Evolutionary conservation across 1,284 basidiomycete species (phyloP).

Genomic region (Marasmius tenuissimus): DNA sequence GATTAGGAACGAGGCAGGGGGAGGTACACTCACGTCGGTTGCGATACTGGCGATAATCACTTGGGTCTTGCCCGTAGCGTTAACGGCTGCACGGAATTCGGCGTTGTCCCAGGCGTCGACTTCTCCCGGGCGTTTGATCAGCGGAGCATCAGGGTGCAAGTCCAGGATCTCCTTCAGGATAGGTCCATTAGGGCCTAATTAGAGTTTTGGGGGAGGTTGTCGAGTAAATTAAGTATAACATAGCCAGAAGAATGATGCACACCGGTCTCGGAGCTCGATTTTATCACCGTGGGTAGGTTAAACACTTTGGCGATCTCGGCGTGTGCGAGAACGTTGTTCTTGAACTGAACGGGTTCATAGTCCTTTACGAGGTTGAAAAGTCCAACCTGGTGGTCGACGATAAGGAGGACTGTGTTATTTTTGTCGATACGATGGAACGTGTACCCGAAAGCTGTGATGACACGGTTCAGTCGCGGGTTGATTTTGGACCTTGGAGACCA

Average conservation of each 20-base stretch:
- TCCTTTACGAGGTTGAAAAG: constrained; percentile 45
- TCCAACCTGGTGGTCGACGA: constrained; percentile 49
- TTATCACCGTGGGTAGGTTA: constrained; percentile 42
- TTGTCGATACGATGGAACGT: constrained; percentile 21
- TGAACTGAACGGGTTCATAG: constrained; percentile 34
- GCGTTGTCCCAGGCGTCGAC: constrained; percentile 51
- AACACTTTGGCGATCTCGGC: constrained; percentile 44
- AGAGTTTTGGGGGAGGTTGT: constrained; percentile 9
- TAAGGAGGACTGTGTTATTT: constrained; percentile 38
- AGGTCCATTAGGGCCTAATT: constrained; percentile 44
- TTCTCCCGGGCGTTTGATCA: constrained; percentile 48
- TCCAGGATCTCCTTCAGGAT: constrained; percentile 40
- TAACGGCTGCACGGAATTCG: constrained; percentile 44
- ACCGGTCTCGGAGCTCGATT: constrained; percentile 26
- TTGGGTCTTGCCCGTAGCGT: constrained; percentile 47
- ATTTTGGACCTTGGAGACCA: neutral
- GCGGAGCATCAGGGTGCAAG: constrained; percentile 42
- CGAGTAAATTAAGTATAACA: neutral
- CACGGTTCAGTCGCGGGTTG: constrained; percentile 18
- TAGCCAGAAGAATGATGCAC: neutral
- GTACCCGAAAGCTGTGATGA: constrained; percentile 11
- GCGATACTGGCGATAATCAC: constrained; percentile 46
- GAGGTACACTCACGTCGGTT: constrained; percentile 37
- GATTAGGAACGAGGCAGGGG: too few species aligned
- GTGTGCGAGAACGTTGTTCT: constrained; percentile 45